phyloP scores from a whole-genome alignment of 495 filamentous ascomycete species.

The Penicillium argentinense region DNA sequence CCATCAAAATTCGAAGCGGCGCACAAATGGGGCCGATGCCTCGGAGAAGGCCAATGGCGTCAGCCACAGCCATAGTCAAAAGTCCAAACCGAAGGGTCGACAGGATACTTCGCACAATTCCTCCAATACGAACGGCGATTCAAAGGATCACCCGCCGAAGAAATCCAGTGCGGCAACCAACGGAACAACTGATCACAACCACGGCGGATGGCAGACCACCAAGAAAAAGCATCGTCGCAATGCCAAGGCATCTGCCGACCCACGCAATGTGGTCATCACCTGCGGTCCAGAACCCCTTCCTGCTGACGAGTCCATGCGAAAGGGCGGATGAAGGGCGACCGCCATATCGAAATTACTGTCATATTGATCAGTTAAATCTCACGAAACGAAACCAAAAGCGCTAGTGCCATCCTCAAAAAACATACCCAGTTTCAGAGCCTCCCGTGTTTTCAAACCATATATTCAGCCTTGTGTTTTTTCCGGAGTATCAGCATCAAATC shows the following conservation, averaged over 20 bases:
- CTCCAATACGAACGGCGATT: slow-evolving; percentile 33
- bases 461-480: background rate
- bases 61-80: slow-evolving; percentile 20
- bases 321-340: slow-evolving; percentile 41
- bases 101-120: slow-evolving; percentile 29
- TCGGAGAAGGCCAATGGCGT: slow-evolving; percentile 41
- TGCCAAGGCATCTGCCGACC: slow-evolving; percentile 34
- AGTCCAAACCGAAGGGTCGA: slow-evolving; percentile 33
- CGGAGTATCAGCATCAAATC: background rate
- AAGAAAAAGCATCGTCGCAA: slow-evolving; percentile 49
- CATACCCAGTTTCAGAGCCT: background rate
- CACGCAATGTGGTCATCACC: slow-evolving; percentile 24
- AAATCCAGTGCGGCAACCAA: slow-evolving; percentile 34
- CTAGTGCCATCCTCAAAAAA: background rate
- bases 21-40: slow-evolving; percentile 32
- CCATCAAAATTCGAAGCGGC: slow-evolving; percentile 27
- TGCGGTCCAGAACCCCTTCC: slow-evolving; percentile 42
- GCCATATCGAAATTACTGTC: background rate
- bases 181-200: slow-evolving; percentile 21
- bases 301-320: slow-evolving; percentile 49
- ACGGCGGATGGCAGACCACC: slow-evolving; percentile 49
- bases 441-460: background rate
- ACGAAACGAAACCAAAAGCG: background rate
- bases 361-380: background rate
- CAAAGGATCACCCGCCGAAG: slow-evolving; percentile 24